Conservation (phyloP, 139 green algal species). For the Chlamydomonas schloesseri region DNA sequence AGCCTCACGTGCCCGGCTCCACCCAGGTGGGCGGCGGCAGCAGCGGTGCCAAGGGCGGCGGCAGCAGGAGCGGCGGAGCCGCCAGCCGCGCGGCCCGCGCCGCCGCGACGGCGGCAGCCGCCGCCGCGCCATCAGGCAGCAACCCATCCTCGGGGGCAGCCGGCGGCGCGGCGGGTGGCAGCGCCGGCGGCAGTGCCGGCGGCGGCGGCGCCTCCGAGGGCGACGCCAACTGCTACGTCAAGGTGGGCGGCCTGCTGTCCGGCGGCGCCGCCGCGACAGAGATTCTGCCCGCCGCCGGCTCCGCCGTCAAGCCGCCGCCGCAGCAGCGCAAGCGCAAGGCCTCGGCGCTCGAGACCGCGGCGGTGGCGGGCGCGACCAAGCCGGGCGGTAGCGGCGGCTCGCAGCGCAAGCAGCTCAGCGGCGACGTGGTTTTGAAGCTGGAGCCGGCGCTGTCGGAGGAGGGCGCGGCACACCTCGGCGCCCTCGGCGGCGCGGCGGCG, state of each 20-base stretch:
- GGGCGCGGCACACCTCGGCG: too few relatives aligned
- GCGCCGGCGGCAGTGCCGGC: too few relatives aligned
- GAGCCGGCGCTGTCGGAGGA: not conserved
- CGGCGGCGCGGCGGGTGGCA: too few relatives aligned
- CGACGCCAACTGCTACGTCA: slow-evolving; percentile 42
- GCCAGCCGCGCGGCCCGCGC: not conserved
- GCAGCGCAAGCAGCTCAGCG: too few relatives aligned
- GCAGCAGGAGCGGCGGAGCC: not conserved
- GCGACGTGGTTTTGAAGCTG: not conserved
- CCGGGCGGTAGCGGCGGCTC: too few relatives aligned
- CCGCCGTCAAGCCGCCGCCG: not conserved
- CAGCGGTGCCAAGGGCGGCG: not conserved
- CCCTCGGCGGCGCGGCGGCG: too few relatives aligned
- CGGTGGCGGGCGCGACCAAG: not conserved
- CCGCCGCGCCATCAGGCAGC: not conserved
- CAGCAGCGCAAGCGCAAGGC: slow-evolving; percentile 26
- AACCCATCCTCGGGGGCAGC: not conserved
- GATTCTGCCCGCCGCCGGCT: not conserved
- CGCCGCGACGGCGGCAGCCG: too few relatives aligned
- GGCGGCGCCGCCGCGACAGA: not conserved
- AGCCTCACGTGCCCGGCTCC: slow-evolving; percentile 19
- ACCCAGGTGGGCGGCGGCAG: not conserved
- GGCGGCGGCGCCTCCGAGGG: slow-evolving; percentile 28
- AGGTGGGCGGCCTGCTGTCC: slow-evolving; percentile 14
- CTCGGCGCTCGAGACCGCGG: too few relatives aligned